Conservation (phyloP, 164 flowering plant species). For the Paratinospora sagittata region DNA sequence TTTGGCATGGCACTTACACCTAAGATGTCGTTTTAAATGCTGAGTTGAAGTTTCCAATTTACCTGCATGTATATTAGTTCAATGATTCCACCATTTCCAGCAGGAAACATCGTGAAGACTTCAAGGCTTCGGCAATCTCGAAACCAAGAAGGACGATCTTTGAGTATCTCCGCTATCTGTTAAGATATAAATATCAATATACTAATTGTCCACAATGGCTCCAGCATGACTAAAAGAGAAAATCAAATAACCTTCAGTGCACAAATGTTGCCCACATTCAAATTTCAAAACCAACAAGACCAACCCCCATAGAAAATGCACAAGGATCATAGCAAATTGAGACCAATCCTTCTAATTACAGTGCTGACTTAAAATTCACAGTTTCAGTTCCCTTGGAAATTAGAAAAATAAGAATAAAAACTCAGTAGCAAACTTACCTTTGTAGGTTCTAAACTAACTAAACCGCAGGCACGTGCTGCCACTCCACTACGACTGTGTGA, state of each 20-base stretch:
- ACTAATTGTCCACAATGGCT: not conserved
- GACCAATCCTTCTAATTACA: not conserved
- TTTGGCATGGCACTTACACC: not conserved
- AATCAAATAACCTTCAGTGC: not conserved
- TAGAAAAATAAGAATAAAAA: not conserved
- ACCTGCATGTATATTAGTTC: slow-evolving; percentile 85
- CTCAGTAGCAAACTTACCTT: slow-evolving; percentile 33
- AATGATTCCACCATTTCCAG: slow-evolving; percentile 82
- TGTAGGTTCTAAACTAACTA: slow-evolving; percentile 58
- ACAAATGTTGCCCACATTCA: not conserved
- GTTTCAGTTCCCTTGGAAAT: not conserved
- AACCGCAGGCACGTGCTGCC: slow-evolving; percentile 78
- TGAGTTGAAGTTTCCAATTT: not conserved
- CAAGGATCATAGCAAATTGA: not conserved
- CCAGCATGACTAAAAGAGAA: not conserved
- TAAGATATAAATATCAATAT: slow-evolving; percentile 7
- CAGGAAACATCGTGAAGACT: slow-evolving; percentile 64
- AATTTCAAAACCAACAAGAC: not conserved
- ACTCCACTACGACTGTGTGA: slow-evolving; percentile 64
- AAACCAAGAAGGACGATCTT: slow-evolving; percentile 90
- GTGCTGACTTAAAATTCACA: not conserved
- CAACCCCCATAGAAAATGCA: not conserved
- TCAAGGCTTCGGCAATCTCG: slow-evolving; percentile 85
- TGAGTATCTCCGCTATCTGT: slow-evolving; percentile 85
- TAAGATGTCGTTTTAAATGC: not conserved